These are phyloP conservation scores for Aegilops longissima DNA, from an alignment of 176 grass and related monocot species.

Conservation along the genomic window DNA sequence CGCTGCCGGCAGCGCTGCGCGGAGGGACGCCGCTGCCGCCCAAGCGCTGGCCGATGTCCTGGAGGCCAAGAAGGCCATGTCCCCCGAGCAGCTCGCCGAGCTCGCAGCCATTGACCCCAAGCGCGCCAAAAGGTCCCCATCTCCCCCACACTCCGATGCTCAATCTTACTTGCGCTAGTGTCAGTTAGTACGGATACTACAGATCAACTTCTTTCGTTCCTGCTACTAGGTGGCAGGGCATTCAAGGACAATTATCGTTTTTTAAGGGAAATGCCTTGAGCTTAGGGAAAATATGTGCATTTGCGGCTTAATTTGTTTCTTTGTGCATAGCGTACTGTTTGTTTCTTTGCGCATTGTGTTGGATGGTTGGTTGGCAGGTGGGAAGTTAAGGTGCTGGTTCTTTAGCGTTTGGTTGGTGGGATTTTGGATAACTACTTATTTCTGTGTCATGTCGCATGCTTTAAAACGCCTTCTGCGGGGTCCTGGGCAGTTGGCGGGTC, in stretches of 20 bases:
- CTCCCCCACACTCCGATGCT: background rate
- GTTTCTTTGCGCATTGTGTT: constrained; percentile 6
- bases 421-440: constrained; percentile 38
- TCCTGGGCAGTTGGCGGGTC: background rate
- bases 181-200: background rate
- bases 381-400: constrained; percentile 40
- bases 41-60: constrained; percentile 62
- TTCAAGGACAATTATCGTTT: constrained; percentile 19
- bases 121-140: constrained; percentile 78
- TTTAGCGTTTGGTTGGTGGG: constrained; percentile 38
- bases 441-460: constrained; percentile 11
- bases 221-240: constrained; percentile 13
- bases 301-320: constrained; percentile 15
- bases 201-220: constrained; percentile 9
- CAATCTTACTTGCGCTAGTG: background rate
- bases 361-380: constrained; percentile 25
- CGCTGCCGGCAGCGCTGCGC: constrained; percentile 14
- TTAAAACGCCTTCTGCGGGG: background rate
- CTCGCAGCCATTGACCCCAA: constrained; percentile 88
- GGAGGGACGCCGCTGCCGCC: constrained; percentile 40
- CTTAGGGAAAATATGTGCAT: constrained; percentile 13
- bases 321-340: background rate
- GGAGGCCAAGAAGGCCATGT: constrained; percentile 99
- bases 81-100: constrained; percentile 81
- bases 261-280: constrained; percentile 9